Conservation (phyloP, 345 rosid genomes). For the Lumnitzera littorea region DNA sequence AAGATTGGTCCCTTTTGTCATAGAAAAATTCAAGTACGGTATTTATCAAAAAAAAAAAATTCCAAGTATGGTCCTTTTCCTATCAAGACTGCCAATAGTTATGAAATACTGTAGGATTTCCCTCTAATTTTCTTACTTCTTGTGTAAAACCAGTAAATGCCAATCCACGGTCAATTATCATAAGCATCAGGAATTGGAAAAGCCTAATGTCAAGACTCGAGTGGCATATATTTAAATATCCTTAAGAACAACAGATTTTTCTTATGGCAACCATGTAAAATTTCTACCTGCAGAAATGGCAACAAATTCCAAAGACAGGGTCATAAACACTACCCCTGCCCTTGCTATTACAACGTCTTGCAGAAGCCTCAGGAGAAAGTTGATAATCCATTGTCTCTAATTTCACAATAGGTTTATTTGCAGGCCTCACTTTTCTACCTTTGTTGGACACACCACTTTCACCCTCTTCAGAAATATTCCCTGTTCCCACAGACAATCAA, state of each 20-base stretch:
- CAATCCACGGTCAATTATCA: no score
- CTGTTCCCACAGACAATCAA: neutral
- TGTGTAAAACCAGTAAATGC: no score
- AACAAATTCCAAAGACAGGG: slow-evolving; percentile 32
- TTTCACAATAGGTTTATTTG: slow-evolving; percentile 14
- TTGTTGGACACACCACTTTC: neutral
- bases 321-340: slow-evolving; percentile 27
- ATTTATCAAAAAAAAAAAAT: no score
- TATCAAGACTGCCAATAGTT: no score
- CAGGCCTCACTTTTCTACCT: slow-evolving; percentile 6
- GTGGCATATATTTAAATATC: neutral
- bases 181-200: neutral
- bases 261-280: no score
- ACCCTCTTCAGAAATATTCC: neutral
- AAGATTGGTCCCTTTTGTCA: no score
- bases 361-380: slow-evolving; percentile 27
- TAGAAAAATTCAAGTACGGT: no score
- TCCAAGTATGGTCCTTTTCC: no score
- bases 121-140: no score
- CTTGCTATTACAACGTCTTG: slow-evolving; percentile 28
- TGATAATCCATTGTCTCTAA: slow-evolving; percentile 1
- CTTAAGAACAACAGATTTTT: neutral
- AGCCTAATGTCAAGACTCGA: neutral
- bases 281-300: slow-evolving; percentile 41
- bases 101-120: no score